Conservation (phyloP, 129 eudicot species). For the Saposhnikovia divaricata region DNA sequence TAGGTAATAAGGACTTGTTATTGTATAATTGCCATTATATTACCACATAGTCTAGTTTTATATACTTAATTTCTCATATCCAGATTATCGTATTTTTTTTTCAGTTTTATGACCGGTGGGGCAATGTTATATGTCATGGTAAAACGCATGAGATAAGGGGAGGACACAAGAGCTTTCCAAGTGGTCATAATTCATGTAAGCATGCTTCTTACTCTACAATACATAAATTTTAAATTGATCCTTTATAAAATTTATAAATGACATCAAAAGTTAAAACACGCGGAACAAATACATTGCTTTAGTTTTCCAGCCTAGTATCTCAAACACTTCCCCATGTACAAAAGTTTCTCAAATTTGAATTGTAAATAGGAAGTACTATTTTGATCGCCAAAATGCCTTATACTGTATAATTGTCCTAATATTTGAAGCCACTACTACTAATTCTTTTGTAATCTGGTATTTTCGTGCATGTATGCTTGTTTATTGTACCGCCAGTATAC, state of each 20-base stretch:
- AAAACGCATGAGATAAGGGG: constrained; percentile 53
- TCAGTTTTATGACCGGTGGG: constrained; percentile 60
- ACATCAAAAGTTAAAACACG: neutral
- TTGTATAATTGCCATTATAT: neutral
- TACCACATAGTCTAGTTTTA: neutral
- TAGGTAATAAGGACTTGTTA: neutral
- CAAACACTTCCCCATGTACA: too few species aligned
- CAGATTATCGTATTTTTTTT: neutral
- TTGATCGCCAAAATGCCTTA: too few species aligned
- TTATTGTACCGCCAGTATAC: too few species aligned
- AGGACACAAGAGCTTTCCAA: constrained; percentile 96
- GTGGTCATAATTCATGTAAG: constrained; percentile 95
- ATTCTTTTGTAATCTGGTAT: too few species aligned
- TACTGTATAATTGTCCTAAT: too few species aligned
- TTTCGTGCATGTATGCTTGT: too few species aligned
- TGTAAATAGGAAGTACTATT: too few species aligned
- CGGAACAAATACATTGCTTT: neutral
- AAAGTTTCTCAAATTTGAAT: too few species aligned
- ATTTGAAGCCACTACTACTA: too few species aligned
- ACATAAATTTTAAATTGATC: neutral
- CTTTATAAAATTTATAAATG: neutral
- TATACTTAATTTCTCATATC: neutral
- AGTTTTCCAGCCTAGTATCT: neutral
- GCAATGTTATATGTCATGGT: constrained; percentile 80
- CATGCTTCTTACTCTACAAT: neutral